A percentile compares a stretch with the other conserved stretches of the same genome.
phyloP scores from a whole-genome alignment of 768 basidiomycete species.

The Coprinellus micaceus region DNA sequence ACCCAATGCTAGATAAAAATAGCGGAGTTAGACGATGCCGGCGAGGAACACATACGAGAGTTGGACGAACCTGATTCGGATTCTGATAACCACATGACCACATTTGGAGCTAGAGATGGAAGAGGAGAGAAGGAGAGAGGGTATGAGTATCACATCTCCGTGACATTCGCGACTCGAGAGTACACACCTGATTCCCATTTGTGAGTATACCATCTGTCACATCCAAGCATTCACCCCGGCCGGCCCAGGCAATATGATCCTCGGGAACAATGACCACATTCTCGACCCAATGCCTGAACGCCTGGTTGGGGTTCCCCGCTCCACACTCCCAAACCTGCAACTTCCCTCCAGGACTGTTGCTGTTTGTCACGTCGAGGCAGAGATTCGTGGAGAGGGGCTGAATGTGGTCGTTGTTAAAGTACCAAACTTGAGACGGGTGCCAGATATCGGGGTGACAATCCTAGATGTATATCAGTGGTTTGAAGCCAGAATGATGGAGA shows the following conservation, averaged over 20 bases:
- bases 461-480: neutral
- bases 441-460: conserved; percentile 14
- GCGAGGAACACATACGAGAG: neutral
- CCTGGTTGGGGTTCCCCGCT: conserved; percentile 18
- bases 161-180: neutral
- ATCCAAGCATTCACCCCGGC: conserved; percentile 13
- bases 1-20: neutral
- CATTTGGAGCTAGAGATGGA: conserved; percentile 8
- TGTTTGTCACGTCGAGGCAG: conserved; percentile 21
- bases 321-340: conserved; percentile 23
- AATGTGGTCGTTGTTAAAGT: conserved; percentile 15
- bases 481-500: neutral
- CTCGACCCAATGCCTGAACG: conserved; percentile 12
- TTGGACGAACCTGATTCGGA: conserved; percentile 8
- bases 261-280: conserved; percentile 8
- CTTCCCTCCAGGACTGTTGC: conserved; percentile 15
- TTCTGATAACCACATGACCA: conserved; percentile 13
- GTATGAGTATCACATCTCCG: neutral
- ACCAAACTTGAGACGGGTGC: conserved; percentile 20
- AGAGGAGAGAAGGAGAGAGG: neutral
- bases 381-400: conserved; percentile 17
- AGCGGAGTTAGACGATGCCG: neutral
- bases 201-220: conserved; percentile 12
- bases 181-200: conserved; percentile 12
- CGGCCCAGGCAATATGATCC: conserved; percentile 14